These are phyloP conservation scores for Mortierella sp. DNA, from an alignment of 371 early-diverging fungal genomes.

Conservation along the genomic window DNA sequence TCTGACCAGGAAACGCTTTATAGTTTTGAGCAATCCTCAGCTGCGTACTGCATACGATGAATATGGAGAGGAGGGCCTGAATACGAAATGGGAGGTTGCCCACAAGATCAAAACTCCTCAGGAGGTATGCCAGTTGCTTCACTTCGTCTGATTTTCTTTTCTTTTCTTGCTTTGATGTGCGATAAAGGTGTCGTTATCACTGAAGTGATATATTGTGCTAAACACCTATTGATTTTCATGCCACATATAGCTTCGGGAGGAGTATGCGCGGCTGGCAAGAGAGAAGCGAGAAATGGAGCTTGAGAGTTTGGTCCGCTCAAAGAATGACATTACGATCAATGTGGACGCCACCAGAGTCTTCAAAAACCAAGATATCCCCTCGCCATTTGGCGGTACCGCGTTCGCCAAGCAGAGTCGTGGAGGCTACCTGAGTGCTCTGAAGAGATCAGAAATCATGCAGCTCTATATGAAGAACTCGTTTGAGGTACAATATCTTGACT, in stretches of 20 bases:
- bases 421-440: slow-evolving; percentile 50
- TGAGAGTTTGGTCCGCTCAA: slow-evolving; percentile 82
- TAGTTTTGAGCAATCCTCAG: slow-evolving; percentile 85
- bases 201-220: neutral
- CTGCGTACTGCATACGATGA: slow-evolving; percentile 91
- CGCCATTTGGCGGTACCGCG: slow-evolving; percentile 59
- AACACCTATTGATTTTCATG: neutral
- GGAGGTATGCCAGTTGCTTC: slow-evolving; percentile 67
- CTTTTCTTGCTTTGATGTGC: neutral
- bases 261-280: slow-evolving; percentile 82
- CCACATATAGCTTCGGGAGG: slow-evolving; percentile 74
- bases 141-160: neutral
- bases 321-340: slow-evolving; percentile 66
- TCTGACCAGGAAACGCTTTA: neutral
- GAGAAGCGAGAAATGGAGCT: slow-evolving; percentile 79
- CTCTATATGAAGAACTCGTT: slow-evolving; percentile 87
- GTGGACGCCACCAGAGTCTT: slow-evolving; percentile 69
- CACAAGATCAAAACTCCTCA: slow-evolving; percentile 81
- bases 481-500: slow-evolving; percentile 62
- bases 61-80: slow-evolving; percentile 90
- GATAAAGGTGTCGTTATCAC: neutral
- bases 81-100: slow-evolving; percentile 82
- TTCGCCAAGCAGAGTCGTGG: slow-evolving; percentile 29
- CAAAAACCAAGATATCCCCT: slow-evolving; percentile 61
- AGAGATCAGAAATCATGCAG: slow-evolving; percentile 72